phyloP scores from a whole-genome alignment of 1,284 basidiomycete species.

The Stygiomarasmius scandens region DNA sequence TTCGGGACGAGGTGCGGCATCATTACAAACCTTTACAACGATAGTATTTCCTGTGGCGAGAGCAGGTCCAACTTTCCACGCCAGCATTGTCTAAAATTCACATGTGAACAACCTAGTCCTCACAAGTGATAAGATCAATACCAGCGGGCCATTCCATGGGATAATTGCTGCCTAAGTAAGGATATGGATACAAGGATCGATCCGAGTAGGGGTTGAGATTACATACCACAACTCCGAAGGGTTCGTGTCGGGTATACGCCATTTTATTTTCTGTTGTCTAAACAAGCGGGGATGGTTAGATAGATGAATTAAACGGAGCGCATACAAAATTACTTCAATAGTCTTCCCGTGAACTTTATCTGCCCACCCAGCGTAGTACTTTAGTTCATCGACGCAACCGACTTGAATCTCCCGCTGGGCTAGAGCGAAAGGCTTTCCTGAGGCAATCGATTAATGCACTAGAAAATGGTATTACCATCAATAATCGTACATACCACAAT shows the following conservation, averaged over 20 bases:
- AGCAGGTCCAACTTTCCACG: conserved; percentile 84
- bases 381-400: conserved; percentile 46
- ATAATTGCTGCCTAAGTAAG: conserved; percentile 42
- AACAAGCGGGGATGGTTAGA: background rate
- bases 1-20: background rate
- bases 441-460: background rate
- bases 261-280: conserved; percentile 65
- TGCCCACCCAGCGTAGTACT: conserved; percentile 51
- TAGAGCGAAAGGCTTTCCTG: conserved; percentile 54
- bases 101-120: background rate
- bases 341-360: conserved; percentile 72
- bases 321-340: conserved; percentile 42
- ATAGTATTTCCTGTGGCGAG: conserved; percentile 82
- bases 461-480: background rate
- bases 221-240: conserved; percentile 76
- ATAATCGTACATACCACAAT: conserved; percentile 46
- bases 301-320: background rate
- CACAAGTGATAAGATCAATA: conserved; percentile 41
- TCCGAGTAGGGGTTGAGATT: conserved; percentile 48
- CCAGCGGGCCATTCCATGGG: conserved; percentile 54
- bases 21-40: conserved; percentile 59
- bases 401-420: conserved; percentile 57
- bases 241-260: conserved; percentile 84
- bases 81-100: conserved; percentile 52
- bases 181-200: background rate